These are phyloP conservation scores for Acanthamoeba royreba DNA, from an alignment of 208 protist genomes.

Conservation along the genomic window DNA sequence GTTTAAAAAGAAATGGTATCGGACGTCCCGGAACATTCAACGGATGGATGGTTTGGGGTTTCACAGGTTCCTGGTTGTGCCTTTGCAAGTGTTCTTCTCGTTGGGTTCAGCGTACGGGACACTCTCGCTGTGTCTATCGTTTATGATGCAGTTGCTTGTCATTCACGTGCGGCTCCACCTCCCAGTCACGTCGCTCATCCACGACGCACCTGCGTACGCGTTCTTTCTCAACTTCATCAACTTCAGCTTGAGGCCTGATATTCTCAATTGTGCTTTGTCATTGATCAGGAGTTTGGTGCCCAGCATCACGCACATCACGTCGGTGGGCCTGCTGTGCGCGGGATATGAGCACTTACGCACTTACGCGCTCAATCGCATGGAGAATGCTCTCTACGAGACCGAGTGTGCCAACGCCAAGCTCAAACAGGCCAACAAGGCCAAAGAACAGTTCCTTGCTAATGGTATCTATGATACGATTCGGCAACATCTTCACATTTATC, in stretches of 20 bases:
- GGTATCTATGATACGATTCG: not conserved
- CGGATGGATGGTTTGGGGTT: too few relatives aligned
- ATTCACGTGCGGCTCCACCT: not conserved
- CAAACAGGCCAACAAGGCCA: not conserved
- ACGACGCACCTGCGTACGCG: not conserved
- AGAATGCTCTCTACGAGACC: not conserved
- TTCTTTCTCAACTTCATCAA: too few relatives aligned
- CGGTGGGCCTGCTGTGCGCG: not conserved
- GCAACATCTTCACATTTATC: not conserved
- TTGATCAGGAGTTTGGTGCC: not conserved
- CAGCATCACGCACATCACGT: not conserved
- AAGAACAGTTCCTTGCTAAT: slow-evolving; percentile 5
- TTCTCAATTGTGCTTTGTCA: too few relatives aligned
- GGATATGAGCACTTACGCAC: slow-evolving; percentile 6
- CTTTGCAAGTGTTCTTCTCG: slow-evolving; percentile 10
- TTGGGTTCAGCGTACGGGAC: not conserved
- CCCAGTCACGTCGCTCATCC: not conserved
- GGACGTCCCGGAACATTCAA: not conserved
- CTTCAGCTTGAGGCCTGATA: too few relatives aligned
- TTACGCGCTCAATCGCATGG: not conserved
- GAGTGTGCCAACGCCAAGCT: not conserved
- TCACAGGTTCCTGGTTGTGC: not conserved
- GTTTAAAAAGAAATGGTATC: not conserved
- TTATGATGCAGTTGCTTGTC: not conserved
- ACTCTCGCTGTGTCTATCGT: not conserved